These are phyloP conservation scores for Ceratocystis alfenasii DNA, from an alignment of 2,329 filamentous ascomycete genomes.

Conservation along the genomic window DNA sequence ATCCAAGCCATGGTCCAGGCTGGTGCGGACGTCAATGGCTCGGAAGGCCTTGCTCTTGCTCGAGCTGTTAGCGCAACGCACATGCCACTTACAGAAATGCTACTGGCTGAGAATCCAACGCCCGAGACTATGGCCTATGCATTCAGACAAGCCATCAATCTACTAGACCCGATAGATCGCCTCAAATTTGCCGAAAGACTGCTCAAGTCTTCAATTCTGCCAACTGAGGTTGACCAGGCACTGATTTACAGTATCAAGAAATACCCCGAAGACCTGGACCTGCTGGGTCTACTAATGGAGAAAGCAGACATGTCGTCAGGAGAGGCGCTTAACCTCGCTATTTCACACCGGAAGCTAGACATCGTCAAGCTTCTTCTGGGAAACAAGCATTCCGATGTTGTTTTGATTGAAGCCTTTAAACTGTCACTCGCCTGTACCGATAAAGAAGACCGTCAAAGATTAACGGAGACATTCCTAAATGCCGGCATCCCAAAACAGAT, in stretches of 20 bases:
- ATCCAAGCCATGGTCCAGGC: conserved; percentile 38
- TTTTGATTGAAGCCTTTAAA: conserved; percentile 34
- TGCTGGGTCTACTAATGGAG: conserved; percentile 36
- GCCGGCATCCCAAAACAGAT: conserved; percentile 36
- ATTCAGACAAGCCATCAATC: conserved; percentile 42
- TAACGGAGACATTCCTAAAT: conserved; percentile 37
- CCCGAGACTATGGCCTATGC: conserved; percentile 37
- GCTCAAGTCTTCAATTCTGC: conserved; percentile 38
- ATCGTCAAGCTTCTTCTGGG: conserved; percentile 37
- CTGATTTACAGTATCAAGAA: conserved; percentile 39
- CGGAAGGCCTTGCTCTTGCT: conserved; percentile 41
- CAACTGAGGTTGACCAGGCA: conserved; percentile 39
- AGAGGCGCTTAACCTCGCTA: conserved; percentile 36
- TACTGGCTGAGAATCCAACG: conserved; percentile 35
- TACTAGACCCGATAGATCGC: conserved; percentile 40
- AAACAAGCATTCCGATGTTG: conserved; percentile 28
- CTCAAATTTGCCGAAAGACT: conserved; percentile 40
- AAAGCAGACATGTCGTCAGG: conserved; percentile 41
- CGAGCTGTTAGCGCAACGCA: conserved; percentile 39
- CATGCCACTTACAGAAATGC: conserved; percentile 36
- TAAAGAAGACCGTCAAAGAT: conserved; percentile 34
- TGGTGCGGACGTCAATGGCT: conserved; percentile 44
- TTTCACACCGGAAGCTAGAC: conserved; percentile 36
- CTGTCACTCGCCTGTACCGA: conserved; percentile 33
- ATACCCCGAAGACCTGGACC: conserved; percentile 37